These are phyloP conservation scores for Metarhizium rileyi DNA, from an alignment of 2,329 filamentous ascomycete genomes.

Conservation along the genomic window DNA sequence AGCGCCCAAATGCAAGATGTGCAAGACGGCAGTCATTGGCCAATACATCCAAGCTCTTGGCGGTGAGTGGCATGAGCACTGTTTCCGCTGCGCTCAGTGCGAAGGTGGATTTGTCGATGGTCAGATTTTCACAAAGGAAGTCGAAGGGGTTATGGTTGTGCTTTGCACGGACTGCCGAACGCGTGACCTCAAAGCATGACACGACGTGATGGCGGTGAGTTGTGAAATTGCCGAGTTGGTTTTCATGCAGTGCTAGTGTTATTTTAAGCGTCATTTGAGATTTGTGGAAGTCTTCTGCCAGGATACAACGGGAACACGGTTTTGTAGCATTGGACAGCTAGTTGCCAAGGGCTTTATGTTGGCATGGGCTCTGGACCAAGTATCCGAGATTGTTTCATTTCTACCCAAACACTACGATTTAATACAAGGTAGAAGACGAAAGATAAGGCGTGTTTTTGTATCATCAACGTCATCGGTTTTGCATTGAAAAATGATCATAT, in stretches of 20 bases:
- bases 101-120: slow-evolving; percentile 52
- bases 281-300: background rate
- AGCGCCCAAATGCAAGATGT: slow-evolving; percentile 79
- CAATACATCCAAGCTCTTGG: slow-evolving; percentile 84
- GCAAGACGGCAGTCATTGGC: slow-evolving; percentile 75
- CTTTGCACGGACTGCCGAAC: slow-evolving; percentile 53
- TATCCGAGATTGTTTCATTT: too few relatives aligned
- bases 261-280: background rate
- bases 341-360: too few relatives aligned
- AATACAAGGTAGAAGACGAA: background rate
- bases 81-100: slow-evolving; percentile 70
- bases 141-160: slow-evolving; percentile 39
- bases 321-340: too few relatives aligned
- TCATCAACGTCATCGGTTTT: background rate
- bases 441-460: background rate
- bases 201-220: too few relatives aligned
- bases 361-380: too few relatives aligned
- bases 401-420: background rate
- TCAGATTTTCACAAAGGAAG: slow-evolving; percentile 52
- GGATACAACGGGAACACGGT: background rate
- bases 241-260: slow-evolving; percentile 1
- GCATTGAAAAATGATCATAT: background rate
- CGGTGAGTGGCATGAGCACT: slow-evolving; percentile 86
- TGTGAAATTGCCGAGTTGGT: too few relatives aligned
- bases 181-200: slow-evolving; percentile 46